A percentile compares a stretch with the other conserved stretches of the same genome.
Conservation (phyloP, 345 rosid species). For the Gossypium thurberi region DNA sequence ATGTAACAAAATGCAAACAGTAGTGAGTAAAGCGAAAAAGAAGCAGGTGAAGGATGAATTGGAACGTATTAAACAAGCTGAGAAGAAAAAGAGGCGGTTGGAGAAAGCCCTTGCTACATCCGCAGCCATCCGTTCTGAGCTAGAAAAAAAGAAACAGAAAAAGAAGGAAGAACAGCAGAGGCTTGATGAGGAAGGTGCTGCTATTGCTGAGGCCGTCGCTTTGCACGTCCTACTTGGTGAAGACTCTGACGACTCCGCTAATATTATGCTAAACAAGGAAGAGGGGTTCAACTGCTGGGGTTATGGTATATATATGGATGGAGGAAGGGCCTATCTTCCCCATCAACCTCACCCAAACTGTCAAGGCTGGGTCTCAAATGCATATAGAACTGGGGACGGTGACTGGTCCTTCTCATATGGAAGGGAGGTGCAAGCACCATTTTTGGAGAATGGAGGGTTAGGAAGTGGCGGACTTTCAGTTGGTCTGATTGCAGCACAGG, state of each 20-base stretch:
- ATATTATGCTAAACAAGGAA: constrained; percentile 39
- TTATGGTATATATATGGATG: constrained; percentile 38
- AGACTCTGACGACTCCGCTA: constrained; percentile 76
- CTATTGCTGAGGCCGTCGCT: constrained; percentile 96
- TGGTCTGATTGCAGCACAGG: no score
- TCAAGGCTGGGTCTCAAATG: constrained; percentile 46
- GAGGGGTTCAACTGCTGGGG: constrained; percentile 49
- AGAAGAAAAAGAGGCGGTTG: no score
- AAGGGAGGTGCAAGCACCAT: no score
- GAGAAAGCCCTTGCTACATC: no score
- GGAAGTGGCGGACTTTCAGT: no score
- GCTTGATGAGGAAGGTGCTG: constrained; percentile 98
- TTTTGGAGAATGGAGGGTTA: no score
- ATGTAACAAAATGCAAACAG: constrained; percentile 56
- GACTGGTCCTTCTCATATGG: no score
- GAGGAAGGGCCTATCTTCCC: constrained; percentile 30
- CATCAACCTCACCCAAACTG: constrained; percentile 27
- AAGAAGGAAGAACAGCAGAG: constrained; percentile 89
- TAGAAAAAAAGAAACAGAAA: constrained; percentile 75
- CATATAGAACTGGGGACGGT: constrained; percentile 36
- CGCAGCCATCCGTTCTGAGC: constrained; percentile 36
- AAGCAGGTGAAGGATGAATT: no score
- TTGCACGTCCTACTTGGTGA: constrained; percentile 77
- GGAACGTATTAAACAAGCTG: no score
- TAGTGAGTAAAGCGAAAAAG: constrained; percentile 39